These are phyloP conservation scores for Trichoderma virens DNA, from an alignment of 495 filamentous ascomycete species.

Conservation along the genomic window DNA sequence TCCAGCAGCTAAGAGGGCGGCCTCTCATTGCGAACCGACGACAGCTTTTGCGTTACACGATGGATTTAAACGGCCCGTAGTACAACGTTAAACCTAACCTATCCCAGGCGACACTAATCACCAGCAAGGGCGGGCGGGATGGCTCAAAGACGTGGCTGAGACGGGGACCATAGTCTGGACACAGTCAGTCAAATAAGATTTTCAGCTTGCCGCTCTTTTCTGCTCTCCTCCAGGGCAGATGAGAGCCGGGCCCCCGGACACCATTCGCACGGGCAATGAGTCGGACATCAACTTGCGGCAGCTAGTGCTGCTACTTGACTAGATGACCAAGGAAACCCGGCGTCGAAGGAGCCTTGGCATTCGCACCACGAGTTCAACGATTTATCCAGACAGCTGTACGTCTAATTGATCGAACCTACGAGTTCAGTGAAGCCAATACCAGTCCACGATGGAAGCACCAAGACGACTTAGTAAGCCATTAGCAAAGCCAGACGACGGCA, in stretches of 20 bases:
- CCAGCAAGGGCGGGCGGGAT: background rate
- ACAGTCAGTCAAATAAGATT: background rate
- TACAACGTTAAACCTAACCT: background rate
- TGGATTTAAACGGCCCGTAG: slow-evolving; percentile 2
- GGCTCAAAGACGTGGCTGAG: background rate
- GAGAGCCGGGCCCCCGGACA: too few relatives aligned
- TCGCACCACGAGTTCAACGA: background rate
- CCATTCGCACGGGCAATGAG: background rate
- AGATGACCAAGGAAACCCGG: too few relatives aligned
- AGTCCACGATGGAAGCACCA: background rate
- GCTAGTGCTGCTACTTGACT: too few relatives aligned
- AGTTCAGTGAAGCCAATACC: background rate
- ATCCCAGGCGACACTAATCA: background rate
- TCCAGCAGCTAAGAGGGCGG: background rate
- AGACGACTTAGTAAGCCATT: background rate
- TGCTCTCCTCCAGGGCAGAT: too few relatives aligned
- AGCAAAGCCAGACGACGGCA: background rate
- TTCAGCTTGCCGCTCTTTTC: too few relatives aligned
- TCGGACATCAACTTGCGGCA: background rate
- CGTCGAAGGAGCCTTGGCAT: background rate
- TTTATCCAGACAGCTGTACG: background rate
- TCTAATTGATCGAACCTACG: background rate
- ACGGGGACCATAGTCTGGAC: background rate
- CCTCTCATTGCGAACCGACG: background rate
- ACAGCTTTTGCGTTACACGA: background rate